phyloP scores from a whole-genome alignment of 306 rosid species.

The barrel medic (Medicago truncatula) region MtrunA17r5.0-ANR NC_053046.1:36941001-36941500 shows the following conservation, averaged over 20 bases:
- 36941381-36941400: slow-evolving; percentile 31
- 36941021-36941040: slow-evolving; percentile 97
- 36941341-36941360: slow-evolving; percentile 2
- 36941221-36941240: not conserved
- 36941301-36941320: slow-evolving; percentile 8
- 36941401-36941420: slow-evolving; percentile 30
- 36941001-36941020: slow-evolving; percentile 99
- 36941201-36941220: slow-evolving; percentile 34
- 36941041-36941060: slow-evolving; percentile 85
- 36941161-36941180: slow-evolving; percentile 31
- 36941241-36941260: not conserved
- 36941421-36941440: slow-evolving; percentile 9
- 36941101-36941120: slow-evolving; percentile 97
- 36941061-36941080: slow-evolving; percentile 93
- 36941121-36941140: slow-evolving; percentile 69
- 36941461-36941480: slow-evolving; percentile 37
- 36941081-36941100: slow-evolving; percentile 96
- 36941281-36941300: slow-evolving; percentile 1
- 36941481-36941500: slow-evolving; percentile 17
- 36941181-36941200: slow-evolving; percentile 19
- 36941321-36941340: slow-evolving; percentile 12
- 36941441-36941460: slow-evolving; percentile 20
- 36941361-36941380: slow-evolving; percentile 31
- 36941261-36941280: slow-evolving; percentile 11
- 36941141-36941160: slow-evolving; percentile 9